Evolutionary conservation across 495 filamentous ascomycete genomes (phyloP).

Genomic region (Mytilinidion resinicola): DNA sequence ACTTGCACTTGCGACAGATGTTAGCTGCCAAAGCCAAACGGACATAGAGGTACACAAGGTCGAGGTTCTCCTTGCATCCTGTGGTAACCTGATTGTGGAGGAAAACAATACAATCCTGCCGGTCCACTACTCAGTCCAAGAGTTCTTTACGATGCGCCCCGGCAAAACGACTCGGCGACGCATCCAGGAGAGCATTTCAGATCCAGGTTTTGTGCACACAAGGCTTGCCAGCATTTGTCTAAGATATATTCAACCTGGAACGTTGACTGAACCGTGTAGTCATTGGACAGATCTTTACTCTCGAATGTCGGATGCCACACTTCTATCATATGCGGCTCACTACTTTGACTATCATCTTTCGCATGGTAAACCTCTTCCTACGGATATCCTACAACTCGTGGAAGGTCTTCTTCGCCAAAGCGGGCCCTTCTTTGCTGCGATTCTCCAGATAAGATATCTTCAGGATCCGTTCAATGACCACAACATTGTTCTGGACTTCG

Average conservation of each 20-base stretch:
- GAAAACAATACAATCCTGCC: background rate
- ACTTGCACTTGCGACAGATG: background rate
- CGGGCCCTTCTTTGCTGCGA: background rate
- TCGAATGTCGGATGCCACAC: background rate
- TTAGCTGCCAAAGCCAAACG: background rate
- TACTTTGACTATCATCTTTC: background rate
- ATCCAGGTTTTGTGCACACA: background rate
- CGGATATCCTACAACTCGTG: background rate
- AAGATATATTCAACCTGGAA: background rate
- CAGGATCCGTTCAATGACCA: background rate
- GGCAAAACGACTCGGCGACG: background rate
- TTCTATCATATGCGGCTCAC: background rate
- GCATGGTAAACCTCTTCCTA: background rate
- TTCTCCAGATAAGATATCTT: background rate
- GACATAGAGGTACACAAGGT: background rate
- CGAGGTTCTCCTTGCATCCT: background rate
- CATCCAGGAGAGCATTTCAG: background rate
- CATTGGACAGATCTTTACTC: background rate
- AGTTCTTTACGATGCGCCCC: background rate
- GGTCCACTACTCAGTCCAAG: slow-evolving; percentile 1
- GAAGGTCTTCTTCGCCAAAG: background rate
- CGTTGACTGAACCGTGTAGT: background rate
- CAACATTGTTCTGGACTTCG: background rate
- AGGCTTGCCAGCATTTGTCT: background rate
- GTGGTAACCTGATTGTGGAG: background rate